phyloP scores from a whole-genome alignment of 1,139 yeast genomes.

The Lodderomyces oxycetoniae region DNA sequence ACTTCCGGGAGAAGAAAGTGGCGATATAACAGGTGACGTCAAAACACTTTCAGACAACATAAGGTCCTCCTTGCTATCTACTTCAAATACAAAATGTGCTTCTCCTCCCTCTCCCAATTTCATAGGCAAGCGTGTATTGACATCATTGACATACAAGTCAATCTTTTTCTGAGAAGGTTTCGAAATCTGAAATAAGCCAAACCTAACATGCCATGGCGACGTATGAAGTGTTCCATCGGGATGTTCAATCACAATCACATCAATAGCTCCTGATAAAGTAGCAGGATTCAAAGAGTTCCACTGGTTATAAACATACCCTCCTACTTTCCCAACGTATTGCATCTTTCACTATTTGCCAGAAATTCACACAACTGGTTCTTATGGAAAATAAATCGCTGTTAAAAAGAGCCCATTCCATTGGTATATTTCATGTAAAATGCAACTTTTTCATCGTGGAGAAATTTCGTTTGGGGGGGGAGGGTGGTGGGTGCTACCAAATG shows the following conservation, averaged over 20 bases:
- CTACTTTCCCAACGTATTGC: slow-evolving; percentile 97
- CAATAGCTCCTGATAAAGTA: slow-evolving; percentile 94
- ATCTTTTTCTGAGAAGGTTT: slow-evolving; percentile 97
- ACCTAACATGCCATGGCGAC: slow-evolving; percentile 94
- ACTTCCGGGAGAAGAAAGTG: slow-evolving; percentile 61
- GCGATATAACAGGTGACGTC: slow-evolving; percentile 90
- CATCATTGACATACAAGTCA: slow-evolving; percentile 80
- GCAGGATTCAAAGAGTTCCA: slow-evolving; percentile 98
- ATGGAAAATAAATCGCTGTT: too few species aligned
- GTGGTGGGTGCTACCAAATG: too few species aligned
- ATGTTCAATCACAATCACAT: slow-evolving; percentile 93
- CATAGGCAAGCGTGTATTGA: slow-evolving; percentile 83
- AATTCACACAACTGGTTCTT: too few species aligned
- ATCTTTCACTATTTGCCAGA: slow-evolving; percentile 38
- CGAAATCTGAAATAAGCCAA: slow-evolving; percentile 87
- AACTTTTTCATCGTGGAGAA: too few species aligned
- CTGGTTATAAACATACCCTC: slow-evolving; percentile 90
- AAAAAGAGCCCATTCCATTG: too few species aligned
- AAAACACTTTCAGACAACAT: slow-evolving; percentile 65
- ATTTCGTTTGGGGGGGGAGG: too few species aligned
- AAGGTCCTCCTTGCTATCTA: slow-evolving; percentile 58
- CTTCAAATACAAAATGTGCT: slow-evolving; percentile 94
- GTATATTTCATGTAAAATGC: too few species aligned
- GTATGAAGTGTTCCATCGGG: slow-evolving; percentile 78
- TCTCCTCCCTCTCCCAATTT: slow-evolving; percentile 97